Evolutionary conservation across 108 stramenopile species (phyloP).

Genomic region (Phaeodactylum tricornutum): DNA sequence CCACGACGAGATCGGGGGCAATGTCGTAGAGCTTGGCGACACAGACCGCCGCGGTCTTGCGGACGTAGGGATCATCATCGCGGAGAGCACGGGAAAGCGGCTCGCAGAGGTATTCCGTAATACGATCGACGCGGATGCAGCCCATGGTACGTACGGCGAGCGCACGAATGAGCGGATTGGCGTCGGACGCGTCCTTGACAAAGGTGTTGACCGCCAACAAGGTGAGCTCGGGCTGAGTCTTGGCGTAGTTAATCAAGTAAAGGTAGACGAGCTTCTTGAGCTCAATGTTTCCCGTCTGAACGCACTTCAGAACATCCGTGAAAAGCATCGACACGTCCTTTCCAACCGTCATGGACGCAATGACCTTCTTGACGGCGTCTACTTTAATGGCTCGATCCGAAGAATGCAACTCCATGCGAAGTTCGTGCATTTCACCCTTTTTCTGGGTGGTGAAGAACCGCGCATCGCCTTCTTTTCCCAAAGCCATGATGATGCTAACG

Average conservation of each 20-base stretch:
- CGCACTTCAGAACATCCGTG: conserved; percentile 98
- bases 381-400: conserved; percentile 89
- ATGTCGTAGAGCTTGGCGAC: conserved; percentile 99
- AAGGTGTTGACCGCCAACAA: conserved; percentile 99
- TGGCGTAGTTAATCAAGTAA: conserved; percentile 99
- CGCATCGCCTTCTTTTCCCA: conserved; percentile 59
- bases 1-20: conserved; percentile 91
- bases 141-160: conserved; percentile 99
- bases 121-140: conserved; percentile 98
- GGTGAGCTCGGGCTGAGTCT: conserved; percentile 96
- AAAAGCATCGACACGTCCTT: conserved; percentile 98
- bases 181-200: conserved; percentile 95
- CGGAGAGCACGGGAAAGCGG: conserved; percentile 86
- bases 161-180: conserved; percentile 98
- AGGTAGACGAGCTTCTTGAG: conserved; percentile 98
- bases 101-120: conserved; percentile 98
- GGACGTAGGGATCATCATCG: conserved; percentile 97
- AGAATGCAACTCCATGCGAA: conserved; percentile 92
- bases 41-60: conserved; percentile 98
- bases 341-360: conserved; percentile 98
- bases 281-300: conserved; percentile 99
- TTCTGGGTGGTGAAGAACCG: conserved; percentile 95
- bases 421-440: conserved; percentile 99
- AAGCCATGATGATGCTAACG: background rate
- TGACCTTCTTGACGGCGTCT: conserved; percentile 99